These are phyloP conservation scores for Lenwebbia sp. DNA, from an alignment of 345 rosid species.

Conservation along the genomic window DNA sequence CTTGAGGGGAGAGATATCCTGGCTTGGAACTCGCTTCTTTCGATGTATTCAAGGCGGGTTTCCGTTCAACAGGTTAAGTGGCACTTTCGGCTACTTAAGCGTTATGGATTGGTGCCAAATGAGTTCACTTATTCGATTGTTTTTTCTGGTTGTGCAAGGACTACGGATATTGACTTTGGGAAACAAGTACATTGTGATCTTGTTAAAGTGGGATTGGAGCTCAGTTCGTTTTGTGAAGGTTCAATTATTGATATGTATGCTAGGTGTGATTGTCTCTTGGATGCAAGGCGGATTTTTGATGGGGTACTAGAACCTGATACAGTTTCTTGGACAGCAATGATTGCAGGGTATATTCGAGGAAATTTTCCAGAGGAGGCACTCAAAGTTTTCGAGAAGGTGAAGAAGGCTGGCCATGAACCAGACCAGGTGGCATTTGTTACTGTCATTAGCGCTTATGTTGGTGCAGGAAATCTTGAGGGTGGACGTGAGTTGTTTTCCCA, in stretches of 20 bases:
- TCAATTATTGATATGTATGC: constrained; percentile 83
- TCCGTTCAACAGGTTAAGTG: constrained; percentile 19
- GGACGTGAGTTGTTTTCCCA: constrained; percentile 47
- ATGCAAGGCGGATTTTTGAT: constrained; percentile 58
- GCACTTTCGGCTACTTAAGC: constrained; percentile 28
- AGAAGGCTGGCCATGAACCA: constrained; percentile 38
- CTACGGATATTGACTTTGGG: constrained; percentile 38
- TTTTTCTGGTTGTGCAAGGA: constrained; percentile 58
- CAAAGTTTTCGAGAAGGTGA: constrained; percentile 44
- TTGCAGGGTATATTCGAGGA: constrained; percentile 64
- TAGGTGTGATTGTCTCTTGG: constrained; percentile 42
- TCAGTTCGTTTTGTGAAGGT: constrained; percentile 53
- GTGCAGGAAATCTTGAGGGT: constrained; percentile 58
- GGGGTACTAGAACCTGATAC: constrained; percentile 42
- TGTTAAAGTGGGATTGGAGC: constrained; percentile 50
- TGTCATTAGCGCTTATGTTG: constrained; percentile 43
- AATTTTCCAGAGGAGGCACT: constrained; percentile 64
- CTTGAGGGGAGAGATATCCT: constrained; percentile 44
- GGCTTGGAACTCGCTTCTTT: constrained; percentile 78
- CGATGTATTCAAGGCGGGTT: constrained; percentile 51
- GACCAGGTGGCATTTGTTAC: constrained; percentile 70
- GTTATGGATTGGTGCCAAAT: constrained; percentile 37
- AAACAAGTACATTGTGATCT: constrained; percentile 49
- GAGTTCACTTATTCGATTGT: constrained; percentile 68
- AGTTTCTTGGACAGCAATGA: constrained; percentile 84